Base-by-base conservation (phyloP, 2,329 filamentous ascomycete genomes). In the Huntiella abstrusa region DNA sequence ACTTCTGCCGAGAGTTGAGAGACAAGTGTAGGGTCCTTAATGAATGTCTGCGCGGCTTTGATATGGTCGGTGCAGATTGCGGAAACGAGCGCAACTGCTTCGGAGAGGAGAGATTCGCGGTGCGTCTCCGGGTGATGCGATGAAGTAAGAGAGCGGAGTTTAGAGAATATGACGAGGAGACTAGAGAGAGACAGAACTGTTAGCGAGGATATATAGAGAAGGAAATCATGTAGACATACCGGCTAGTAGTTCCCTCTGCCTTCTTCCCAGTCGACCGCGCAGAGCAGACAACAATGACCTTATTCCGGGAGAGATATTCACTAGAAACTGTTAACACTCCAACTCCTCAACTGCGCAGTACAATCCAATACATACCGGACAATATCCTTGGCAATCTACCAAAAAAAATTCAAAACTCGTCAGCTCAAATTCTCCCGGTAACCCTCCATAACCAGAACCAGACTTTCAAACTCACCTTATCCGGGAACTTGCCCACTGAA, bases 211-310 rank as follows among this genome's bases (percentile, higher is more conserved):
- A 17, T 32, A 13, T 6, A 22, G 13, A 12, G 4, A 47, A 13
- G 39, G 19, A 6, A 52, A 46, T 10, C 15, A 22, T 33, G 32
- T 46, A 57, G 60, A 72, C 79, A 74, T 65, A 87, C 82, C 86
- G 76, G 64, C 92, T 96, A 34, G 91, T 98, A 50, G 91, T 98
- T 51, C 91, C 91, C 55, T 92, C 85, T 46, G 79, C 75, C 66
- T 98, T 98, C 60, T 88, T 93, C 52, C 85, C 87, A 50, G 83
- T 91, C 64, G 86, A 95, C 59, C 91, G 73, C 37, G 91, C 91
- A 51, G 91, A 98, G 65, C 91, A 98, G 49, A 98, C 88, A 48
- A 98, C 80, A 48, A 86, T 87, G 53, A 95, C 77, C 60, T 79
- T 79, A 58, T 85, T 78, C 48, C 75, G 66, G 46, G 67, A 66